phyloP scores from a whole-genome alignment of 2,329 filamentous ascomycete species.

The Hawksworthiomyces lignivorus region DNA sequence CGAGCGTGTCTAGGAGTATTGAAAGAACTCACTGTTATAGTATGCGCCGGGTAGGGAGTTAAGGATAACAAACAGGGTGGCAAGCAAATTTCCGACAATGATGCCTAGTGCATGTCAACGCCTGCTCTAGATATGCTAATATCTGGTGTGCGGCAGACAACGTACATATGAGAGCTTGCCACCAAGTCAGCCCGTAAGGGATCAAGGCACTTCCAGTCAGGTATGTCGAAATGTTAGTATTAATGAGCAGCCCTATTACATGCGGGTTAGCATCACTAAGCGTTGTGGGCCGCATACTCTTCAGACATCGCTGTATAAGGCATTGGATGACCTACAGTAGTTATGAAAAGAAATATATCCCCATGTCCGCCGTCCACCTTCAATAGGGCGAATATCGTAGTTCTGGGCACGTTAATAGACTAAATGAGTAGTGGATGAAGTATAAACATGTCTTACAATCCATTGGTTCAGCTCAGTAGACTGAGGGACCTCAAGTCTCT shows the following conservation, averaged over 20 bases:
- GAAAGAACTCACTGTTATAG: conserved; percentile 29
- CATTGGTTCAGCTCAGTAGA: conserved; percentile 4
- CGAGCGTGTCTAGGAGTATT: too few species aligned
- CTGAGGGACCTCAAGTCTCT: conserved; percentile 6
- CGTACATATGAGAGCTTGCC: conserved; percentile 33
- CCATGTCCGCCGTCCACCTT: conserved; percentile 34
- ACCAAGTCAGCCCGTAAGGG: conserved; percentile 32
- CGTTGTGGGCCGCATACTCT: too few species aligned
- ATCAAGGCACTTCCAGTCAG: conserved; percentile 34
- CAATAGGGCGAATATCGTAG: conserved; percentile 42
- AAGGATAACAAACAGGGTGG: conserved; percentile 30
- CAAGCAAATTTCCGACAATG: conserved; percentile 31
- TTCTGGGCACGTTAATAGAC: too few species aligned
- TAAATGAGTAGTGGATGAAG: too few species aligned
- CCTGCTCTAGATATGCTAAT: too few species aligned
- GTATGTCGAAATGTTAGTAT: conserved; percentile 35
- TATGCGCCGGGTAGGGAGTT: conserved; percentile 35
- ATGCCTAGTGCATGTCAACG: too few species aligned
- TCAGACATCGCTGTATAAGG: too few species aligned
- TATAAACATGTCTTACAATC: conserved; percentile 2
- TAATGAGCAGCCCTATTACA: conserved; percentile 41
- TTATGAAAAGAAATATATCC: conserved; percentile 34
- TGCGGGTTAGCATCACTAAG: too few species aligned
- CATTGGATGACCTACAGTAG: conserved; percentile 32
- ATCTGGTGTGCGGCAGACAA: too few species aligned